Percentiles rank a stretch among this genome's conserved stretches.
Conservation (phyloP, 1,284 basidiomycete genomes). For the Ceratobasidium sp. region DNA sequence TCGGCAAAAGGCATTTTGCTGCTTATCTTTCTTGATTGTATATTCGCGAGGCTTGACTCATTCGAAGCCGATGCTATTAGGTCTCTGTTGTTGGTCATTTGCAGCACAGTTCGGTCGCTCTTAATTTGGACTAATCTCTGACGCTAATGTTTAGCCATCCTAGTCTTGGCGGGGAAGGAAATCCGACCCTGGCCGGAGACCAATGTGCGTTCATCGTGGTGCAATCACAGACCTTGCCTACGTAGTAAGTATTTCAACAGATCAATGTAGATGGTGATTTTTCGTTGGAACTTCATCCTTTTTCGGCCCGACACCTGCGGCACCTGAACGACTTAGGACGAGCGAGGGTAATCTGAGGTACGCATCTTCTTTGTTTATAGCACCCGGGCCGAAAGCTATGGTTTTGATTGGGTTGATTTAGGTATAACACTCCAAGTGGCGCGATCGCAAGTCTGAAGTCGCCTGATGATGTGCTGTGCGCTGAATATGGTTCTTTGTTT, state of each 20-base stretch:
- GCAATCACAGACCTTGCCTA: not conserved
- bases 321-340: not conserved
- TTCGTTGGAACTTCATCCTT: not conserved
- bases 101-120: too few relatives aligned
- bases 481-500: not conserved
- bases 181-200: constrained; percentile 7
- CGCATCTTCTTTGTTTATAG: not conserved
- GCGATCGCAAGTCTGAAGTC: not conserved
- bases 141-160: not conserved
- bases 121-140: too few relatives aligned
- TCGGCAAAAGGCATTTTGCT: not conserved
- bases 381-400: not conserved
- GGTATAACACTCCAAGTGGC: not conserved
- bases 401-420: not conserved
- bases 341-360: not conserved
- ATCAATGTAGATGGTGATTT: not conserved
- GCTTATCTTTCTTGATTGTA: not conserved
- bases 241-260: constrained; percentile 6
- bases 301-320: not conserved
- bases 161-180: not conserved
- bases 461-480: not conserved
- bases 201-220: not conserved
- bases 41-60: not conserved
- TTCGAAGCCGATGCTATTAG: not conserved
- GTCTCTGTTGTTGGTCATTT: too few relatives aligned